A percentile compares a stretch with the other conserved stretches of the same genome.
Evolutionary conservation across 2,329 filamentous ascomycete genomes (phyloP).

Genomic region (Colletotrichum sp.): DNA sequence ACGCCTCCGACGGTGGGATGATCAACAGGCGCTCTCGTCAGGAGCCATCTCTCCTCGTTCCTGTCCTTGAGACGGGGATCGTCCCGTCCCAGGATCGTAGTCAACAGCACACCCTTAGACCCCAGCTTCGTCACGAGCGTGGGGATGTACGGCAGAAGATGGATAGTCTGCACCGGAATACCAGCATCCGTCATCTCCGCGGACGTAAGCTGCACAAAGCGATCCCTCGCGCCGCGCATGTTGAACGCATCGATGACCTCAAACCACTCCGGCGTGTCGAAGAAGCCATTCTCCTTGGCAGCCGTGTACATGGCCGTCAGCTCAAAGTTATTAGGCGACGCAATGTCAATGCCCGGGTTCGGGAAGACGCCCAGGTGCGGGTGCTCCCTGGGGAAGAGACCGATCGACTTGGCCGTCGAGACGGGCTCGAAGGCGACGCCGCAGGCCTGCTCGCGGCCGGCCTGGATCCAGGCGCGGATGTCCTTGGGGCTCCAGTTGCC

Average conservation of each 20-base stretch:
- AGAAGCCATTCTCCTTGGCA: constrained; percentile 69
- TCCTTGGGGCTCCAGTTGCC: constrained; percentile 79
- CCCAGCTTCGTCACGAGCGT: constrained; percentile 87
- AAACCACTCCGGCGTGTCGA: constrained; percentile 80
- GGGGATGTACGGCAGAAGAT: constrained; percentile 87
- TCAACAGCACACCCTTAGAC: constrained; percentile 74
- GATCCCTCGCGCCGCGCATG: constrained; percentile 71
- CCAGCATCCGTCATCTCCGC: constrained; percentile 75
- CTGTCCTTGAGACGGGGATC: constrained; percentile 71
- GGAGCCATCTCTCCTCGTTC: constrained; percentile 70
- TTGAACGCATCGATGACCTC: constrained; percentile 78
- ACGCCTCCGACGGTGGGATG: constrained; percentile 71
- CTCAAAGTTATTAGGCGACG: constrained; percentile 85
- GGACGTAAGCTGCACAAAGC: constrained; percentile 73
- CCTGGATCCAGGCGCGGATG: constrained; percentile 71
- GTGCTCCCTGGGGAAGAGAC: constrained; percentile 62
- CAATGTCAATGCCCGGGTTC: constrained; percentile 69
- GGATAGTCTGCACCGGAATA: constrained; percentile 81
- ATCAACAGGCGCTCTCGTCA: constrained; percentile 64
- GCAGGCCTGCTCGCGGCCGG: constrained; percentile 59
- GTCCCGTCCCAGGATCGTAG: constrained; percentile 69
- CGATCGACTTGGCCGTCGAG: constrained; percentile 76
- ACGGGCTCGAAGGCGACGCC: constrained; percentile 88
- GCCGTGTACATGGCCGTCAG: constrained; percentile 78
- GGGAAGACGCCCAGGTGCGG: constrained; percentile 60